A percentile compares a stretch with the other conserved stretches of the same genome.
These are phyloP conservation scores for Diversispora eburnea DNA, from an alignment of 192 early-diverging fungal species.

Conservation along the genomic window DNA sequence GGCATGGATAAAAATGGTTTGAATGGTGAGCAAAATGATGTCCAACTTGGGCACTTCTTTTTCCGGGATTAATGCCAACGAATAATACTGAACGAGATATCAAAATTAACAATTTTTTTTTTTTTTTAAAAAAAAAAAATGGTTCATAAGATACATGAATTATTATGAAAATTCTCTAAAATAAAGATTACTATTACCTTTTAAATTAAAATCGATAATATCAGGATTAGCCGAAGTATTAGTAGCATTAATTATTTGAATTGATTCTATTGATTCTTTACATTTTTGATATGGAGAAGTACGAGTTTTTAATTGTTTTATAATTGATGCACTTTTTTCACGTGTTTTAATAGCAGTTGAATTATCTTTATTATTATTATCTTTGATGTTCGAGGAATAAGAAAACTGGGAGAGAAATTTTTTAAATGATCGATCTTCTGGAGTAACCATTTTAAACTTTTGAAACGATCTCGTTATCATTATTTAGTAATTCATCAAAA, in stretches of 20 bases:
- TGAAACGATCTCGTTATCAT: no score
- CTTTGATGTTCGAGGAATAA: not conserved
- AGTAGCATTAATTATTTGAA: not conserved
- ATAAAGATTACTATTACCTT: not conserved
- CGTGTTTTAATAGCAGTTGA: not conserved
- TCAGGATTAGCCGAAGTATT: not conserved
- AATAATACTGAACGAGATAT: slow-evolving; percentile 50
- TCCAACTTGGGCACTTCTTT: slow-evolving; percentile 45
- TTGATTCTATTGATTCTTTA: not conserved
- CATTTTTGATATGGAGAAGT: not conserved
- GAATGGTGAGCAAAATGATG: slow-evolving; percentile 69
- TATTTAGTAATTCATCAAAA: no score
- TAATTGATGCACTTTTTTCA: not conserved
- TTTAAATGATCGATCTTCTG: not conserved
- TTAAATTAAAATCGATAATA: slow-evolving; percentile 12
- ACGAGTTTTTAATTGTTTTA: not conserved
- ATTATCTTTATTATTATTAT: not conserved
- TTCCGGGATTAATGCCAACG: slow-evolving; percentile 72
- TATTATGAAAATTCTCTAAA: not conserved
- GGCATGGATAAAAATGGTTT: slow-evolving; percentile 73
- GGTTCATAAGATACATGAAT: not conserved
- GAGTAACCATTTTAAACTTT: no score
- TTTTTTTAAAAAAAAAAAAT: not conserved
- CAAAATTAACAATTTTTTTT: not conserved
- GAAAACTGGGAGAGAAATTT: not conserved